Evolutionary conservation across 306 rosid genomes (phyloP).

Genomic region (Malus sieversii): DNA sequence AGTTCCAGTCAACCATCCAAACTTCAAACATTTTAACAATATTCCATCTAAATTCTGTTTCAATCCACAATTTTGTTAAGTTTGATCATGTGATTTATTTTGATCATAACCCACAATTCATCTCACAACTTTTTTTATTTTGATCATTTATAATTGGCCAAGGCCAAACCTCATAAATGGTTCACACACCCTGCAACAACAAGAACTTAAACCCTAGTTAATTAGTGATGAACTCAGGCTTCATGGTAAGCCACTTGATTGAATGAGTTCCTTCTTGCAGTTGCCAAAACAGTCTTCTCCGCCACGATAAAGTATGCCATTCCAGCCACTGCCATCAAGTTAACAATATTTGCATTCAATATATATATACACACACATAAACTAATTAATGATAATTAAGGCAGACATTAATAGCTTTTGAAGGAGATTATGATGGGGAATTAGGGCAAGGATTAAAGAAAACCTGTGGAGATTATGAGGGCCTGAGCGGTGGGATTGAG

Average conservation of each 20-base stretch:
- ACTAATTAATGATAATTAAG: neutral
- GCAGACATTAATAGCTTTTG: neutral
- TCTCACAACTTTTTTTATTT: no score
- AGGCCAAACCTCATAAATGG: no score
- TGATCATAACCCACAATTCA: no score
- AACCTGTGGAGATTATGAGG: slow-evolving; percentile 88
- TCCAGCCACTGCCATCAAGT: slow-evolving; percentile 67
- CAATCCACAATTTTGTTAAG: no score
- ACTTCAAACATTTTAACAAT: no score
- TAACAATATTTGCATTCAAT: neutral
- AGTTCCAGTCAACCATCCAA: neutral
- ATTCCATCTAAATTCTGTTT: neutral
- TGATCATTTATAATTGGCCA: no score
- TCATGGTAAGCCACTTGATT: slow-evolving; percentile 29
- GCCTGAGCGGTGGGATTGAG: slow-evolving; percentile 97
- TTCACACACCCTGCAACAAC: no score
- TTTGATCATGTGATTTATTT: no score
- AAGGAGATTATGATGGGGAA: neutral
- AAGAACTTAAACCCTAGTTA: no score
- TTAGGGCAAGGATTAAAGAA: neutral
- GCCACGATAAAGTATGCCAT: slow-evolving; percentile 98
- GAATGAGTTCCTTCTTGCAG: slow-evolving; percentile 93
- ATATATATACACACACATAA: no score
- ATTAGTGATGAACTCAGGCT: slow-evolving; percentile 13
- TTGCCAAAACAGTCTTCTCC: slow-evolving; percentile 87